A percentile compares a stretch with the other conserved stretches of the same genome.
Evolutionary conservation across 805 yeast genomes (phyloP).

Genomic region (Yarrowia deformans): DNA sequence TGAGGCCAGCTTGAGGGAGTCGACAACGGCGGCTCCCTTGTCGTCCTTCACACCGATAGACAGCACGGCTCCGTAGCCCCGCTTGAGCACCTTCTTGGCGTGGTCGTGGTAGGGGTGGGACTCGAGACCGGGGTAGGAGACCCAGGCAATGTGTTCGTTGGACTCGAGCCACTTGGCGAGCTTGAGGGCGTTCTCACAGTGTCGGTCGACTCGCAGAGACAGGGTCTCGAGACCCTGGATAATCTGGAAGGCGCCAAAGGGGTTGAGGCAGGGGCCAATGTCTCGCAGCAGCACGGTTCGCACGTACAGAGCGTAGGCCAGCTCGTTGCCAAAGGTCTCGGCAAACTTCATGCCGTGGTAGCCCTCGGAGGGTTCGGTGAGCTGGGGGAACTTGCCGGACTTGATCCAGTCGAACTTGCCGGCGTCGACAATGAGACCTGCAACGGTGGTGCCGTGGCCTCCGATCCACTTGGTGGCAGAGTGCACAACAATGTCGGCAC

Average conservation of each 20-base stretch:
- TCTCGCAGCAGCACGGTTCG: slow-evolving; percentile 90
- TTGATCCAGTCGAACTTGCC: slow-evolving; percentile 93
- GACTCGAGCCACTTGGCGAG: slow-evolving; percentile 79
- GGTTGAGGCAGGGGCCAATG: slow-evolving; percentile 87
- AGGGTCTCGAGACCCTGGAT: slow-evolving; percentile 94
- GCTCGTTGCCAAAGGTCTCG: slow-evolving; percentile 75
- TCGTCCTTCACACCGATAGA: slow-evolving; percentile 84
- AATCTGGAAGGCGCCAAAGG: slow-evolving; percentile 85
- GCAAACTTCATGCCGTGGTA: slow-evolving; percentile 87
- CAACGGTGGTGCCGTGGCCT: slow-evolving; percentile 95
- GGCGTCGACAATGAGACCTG: slow-evolving; percentile 87
- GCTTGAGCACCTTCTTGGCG: slow-evolving; percentile 80
- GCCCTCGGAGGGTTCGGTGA: slow-evolving; percentile 88
- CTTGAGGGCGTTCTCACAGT: slow-evolving; percentile 78
- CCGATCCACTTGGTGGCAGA: slow-evolving; percentile 98
- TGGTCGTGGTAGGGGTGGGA: slow-evolving; percentile 78
- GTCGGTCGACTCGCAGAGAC: slow-evolving; percentile 93
- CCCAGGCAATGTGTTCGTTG: slow-evolving; percentile 78
- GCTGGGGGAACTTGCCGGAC: slow-evolving; percentile 87
- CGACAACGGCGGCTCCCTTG: slow-evolving; percentile 85
- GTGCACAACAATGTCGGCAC: slow-evolving; percentile 91
- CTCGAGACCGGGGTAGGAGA: slow-evolving; percentile 88
- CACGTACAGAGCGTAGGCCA: slow-evolving; percentile 79
- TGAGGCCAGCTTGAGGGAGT: slow-evolving; percentile 81
- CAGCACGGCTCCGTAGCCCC: slow-evolving; percentile 86